Evolutionary conservation across 2,329 filamentous ascomycete genomes (phyloP).

Genomic region (Claviceps monticola): DNA sequence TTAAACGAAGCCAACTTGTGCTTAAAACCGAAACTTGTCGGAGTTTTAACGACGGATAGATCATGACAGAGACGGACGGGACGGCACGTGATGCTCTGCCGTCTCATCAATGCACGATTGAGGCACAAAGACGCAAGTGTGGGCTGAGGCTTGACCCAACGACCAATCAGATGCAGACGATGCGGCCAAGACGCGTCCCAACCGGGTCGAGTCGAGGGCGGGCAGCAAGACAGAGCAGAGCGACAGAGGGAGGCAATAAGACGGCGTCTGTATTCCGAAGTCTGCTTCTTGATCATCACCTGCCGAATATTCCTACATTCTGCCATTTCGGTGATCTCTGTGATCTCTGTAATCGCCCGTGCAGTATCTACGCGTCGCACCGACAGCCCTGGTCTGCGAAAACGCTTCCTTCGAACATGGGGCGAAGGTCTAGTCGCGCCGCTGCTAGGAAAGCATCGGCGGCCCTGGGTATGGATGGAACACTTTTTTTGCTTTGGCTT

Average conservation of each 20-base stretch:
- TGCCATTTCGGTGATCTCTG: neutral
- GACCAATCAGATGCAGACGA: slow-evolving; percentile 14
- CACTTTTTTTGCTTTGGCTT: neutral
- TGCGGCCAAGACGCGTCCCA: slow-evolving; percentile 13
- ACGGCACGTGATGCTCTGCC: neutral
- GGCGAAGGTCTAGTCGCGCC: slow-evolving; percentile 37
- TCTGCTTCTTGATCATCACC: neutral
- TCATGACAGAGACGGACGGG: too few species aligned
- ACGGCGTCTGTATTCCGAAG: neutral
- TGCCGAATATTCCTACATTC: neutral
- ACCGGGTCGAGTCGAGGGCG: slow-evolving; percentile 5
- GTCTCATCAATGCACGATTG: neutral
- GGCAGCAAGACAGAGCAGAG: neutral
- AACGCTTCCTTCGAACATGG: slow-evolving; percentile 8
- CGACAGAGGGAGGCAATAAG: neutral
- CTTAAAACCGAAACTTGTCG: too few species aligned
- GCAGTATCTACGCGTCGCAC: neutral
- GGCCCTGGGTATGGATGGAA: slow-evolving; percentile 32
- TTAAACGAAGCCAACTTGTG: too few species aligned
- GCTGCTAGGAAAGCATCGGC: slow-evolving; percentile 39
- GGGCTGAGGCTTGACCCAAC: slow-evolving; percentile 1
- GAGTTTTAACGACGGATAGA: too few species aligned
- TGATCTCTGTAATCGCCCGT: neutral
- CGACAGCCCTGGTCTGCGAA: neutral
- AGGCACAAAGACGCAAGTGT: neutral